Evolutionary conservation across 495 filamentous ascomycete species (phyloP).

Genomic region (Xylaria castorea): DNA sequence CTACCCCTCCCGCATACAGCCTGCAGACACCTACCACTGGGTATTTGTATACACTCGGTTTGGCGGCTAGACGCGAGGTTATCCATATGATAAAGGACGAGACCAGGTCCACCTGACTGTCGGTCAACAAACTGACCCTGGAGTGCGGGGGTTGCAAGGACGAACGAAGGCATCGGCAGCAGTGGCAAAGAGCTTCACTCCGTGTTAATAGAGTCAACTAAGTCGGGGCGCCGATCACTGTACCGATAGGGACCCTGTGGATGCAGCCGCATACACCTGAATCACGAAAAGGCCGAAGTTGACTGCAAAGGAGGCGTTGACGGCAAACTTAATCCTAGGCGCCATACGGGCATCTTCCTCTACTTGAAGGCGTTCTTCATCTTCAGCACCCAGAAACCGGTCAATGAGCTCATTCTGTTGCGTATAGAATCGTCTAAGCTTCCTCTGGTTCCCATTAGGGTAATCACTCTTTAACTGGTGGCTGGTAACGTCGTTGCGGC

Average conservation of each 20-base stretch:
- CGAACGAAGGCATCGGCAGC: constrained; percentile 63
- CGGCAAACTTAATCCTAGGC: constrained; percentile 63
- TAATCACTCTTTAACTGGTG: constrained; percentile 54
- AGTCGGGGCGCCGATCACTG: constrained; percentile 28
- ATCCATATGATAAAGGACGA: constrained; percentile 63
- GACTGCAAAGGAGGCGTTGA: constrained; percentile 59
- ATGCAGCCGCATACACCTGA: constrained; percentile 63
- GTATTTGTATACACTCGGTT: constrained; percentile 63
- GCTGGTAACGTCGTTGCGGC: constrained; percentile 47
- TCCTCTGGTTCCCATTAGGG: constrained; percentile 51
- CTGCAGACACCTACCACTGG: constrained; percentile 50
- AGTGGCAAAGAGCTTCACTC: constrained; percentile 58
- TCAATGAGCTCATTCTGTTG: constrained; percentile 63
- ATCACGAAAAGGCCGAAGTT: constrained; percentile 64
- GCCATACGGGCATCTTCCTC: constrained; percentile 56
- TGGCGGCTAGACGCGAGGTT: constrained; percentile 57
- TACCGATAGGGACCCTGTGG: constrained; percentile 61
- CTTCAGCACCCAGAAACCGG: constrained; percentile 58
- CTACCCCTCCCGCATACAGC: constrained; percentile 6
- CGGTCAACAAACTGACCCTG: background rate
- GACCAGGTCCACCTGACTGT: constrained; percentile 60
- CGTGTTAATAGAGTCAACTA: constrained; percentile 33
- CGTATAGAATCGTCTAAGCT: constrained; percentile 61
- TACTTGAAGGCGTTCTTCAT: constrained; percentile 57
- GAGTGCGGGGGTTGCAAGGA: constrained; percentile 28